Percentiles rank a stretch among this genome's conserved stretches.
Conservation (phyloP, 2,329 filamentous ascomycete genomes). For the Claviceps digitariae region DNA sequence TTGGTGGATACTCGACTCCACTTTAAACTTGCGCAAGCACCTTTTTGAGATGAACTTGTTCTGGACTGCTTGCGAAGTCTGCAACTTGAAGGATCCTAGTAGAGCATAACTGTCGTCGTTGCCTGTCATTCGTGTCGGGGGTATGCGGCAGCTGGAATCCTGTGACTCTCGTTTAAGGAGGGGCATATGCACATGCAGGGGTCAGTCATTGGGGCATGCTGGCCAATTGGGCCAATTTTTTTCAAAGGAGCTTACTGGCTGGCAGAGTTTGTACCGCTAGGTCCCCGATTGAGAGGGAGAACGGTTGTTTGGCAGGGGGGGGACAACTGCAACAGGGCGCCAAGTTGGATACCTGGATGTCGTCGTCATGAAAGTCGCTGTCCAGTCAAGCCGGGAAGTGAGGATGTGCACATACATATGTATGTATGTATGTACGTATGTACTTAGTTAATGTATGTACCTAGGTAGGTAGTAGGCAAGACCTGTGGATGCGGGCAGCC, state of each 20-base stretch:
- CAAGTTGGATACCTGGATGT: neutral
- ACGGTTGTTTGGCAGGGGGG: neutral
- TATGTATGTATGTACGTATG: too few species aligned
- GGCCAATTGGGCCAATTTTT: conserved; percentile 2
- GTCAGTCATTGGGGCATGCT: neutral
- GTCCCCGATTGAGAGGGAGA: too few species aligned
- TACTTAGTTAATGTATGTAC: too few species aligned
- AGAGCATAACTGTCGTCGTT: neutral
- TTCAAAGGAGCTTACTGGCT: neutral
- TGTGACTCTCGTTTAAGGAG: neutral
- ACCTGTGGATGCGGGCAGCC: neutral
- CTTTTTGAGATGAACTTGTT: neutral
- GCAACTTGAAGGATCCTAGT: neutral
- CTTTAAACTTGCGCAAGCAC: neutral
- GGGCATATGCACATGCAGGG: neutral
- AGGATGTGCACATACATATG: too few species aligned
- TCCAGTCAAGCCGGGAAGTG: neutral
- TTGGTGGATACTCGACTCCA: neutral
- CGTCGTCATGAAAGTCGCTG: neutral
- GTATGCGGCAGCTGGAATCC: neutral
- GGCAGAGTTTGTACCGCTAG: neutral
- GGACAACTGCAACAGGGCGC: neutral
- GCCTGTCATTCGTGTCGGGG: neutral
- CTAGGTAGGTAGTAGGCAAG: too few species aligned
- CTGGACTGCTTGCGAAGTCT: neutral